phyloP scores from a whole-genome alignment of 768 basidiomycete species.

The Hygrophoropsis aurantiaca region DNA sequence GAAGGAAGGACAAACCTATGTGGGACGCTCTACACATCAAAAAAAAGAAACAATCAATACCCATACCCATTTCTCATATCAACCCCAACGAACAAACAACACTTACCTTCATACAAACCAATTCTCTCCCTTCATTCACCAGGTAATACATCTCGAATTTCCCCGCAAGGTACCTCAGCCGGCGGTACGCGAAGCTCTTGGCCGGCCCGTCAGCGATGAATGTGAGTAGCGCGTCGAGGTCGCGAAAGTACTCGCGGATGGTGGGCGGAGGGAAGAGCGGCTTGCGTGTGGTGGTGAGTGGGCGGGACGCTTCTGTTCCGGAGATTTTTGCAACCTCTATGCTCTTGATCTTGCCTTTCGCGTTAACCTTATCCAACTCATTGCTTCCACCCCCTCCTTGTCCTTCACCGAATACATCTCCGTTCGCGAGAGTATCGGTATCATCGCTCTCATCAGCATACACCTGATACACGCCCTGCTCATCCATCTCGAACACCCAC shows the following conservation, averaged over 20 bases:
- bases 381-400: slow-evolving; percentile 28
- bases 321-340: too few species aligned
- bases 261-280: slow-evolving; percentile 79
- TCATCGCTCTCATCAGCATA: too few species aligned
- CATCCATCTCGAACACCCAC: slow-evolving; percentile 74
- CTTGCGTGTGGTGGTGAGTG: too few species aligned
- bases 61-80: too few species aligned
- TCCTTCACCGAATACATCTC: too few species aligned
- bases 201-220: slow-evolving; percentile 95
- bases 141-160: slow-evolving; percentile 94
- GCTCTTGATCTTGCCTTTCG: slow-evolving; percentile 34
- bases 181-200: slow-evolving; percentile 91
- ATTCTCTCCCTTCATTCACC: slow-evolving; percentile 89
- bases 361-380: slow-evolving; percentile 11
- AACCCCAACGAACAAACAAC: too few species aligned
- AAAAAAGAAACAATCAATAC: too few species aligned
- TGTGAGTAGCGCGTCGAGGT: slow-evolving; percentile 86
- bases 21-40: too few species aligned
- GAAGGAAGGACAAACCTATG: too few species aligned
- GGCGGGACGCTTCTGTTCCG: too few species aligned
- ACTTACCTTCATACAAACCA: slow-evolving; percentile 94
- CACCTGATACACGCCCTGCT: slow-evolving; percentile 89
- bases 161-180: slow-evolving; percentile 87
- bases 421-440: too few species aligned
- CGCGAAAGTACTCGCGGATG: slow-evolving; percentile 93